Base-by-base conservation (phyloP, 768 basidiomycete genomes). In the Boletales sp. region DNA sequence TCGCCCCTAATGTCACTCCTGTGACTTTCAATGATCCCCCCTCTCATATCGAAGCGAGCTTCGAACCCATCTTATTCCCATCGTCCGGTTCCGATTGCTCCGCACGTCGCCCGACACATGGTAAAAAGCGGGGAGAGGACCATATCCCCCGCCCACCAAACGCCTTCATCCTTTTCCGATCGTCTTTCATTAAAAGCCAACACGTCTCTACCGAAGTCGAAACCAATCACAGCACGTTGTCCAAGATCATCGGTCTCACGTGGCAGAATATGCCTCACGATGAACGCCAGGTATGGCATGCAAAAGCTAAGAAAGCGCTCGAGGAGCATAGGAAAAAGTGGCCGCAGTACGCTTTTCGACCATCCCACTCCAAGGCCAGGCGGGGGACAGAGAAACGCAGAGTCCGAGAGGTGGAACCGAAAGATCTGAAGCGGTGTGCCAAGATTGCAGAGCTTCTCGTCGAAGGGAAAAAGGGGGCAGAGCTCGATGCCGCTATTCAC, bases 151-250 rank as follows among this genome's bases (percentile, higher is more conserved):
- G 88, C 38, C 88, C 88, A 2, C 86, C 88, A 2, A 90, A 91
- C 60, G 89, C 88, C 21, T 91, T 91, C 71, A 91, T 90, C 62
- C 78, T 91, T 60, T 91, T 90, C 75, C 84, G 88, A 53, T 87
- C 86, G 0, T 83, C 84, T 0, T 90, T 90, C 69, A 87, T 90
- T 66, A 87, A 86, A 70, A 78, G 74, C 57, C 83, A 87, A 58
- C 85, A 86, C 57, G 86, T 90, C 55, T 82, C 86, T 9, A 80
- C 84, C 8, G 81, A 78, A 45, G 83, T 90, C 52, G 88, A 90
- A 73, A 86, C 86, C 29, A 89, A 86, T 64, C 88, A 89, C 70
- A 85, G 83, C 58, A 89, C 88, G 4, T 73, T 90, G 15, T 89
- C 87, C 13, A 90, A 88, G 78, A 90, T 89, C 61, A 87, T 90